A percentile compares a stretch with the other conserved stretches of the same genome.
Conservation (phyloP, 2,329 filamentous ascomycete genomes). For the Beauveria australis region DNA sequence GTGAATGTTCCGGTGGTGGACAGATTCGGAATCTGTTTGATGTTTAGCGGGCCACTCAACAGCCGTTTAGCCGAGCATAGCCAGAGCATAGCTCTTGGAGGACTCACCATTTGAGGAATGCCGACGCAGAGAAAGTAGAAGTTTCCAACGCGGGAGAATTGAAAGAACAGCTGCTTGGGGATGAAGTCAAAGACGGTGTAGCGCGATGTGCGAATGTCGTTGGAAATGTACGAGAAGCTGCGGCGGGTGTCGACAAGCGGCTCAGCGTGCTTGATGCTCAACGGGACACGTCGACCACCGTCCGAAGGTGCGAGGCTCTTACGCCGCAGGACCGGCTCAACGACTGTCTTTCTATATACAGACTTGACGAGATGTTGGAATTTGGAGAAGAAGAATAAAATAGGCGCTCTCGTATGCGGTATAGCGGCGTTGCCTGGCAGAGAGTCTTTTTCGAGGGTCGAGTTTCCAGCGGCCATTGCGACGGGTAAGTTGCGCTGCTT, state of each 20-base stretch:
- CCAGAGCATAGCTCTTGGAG: constrained; percentile 23
- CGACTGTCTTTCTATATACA: constrained; percentile 31
- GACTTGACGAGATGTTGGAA: constrained; percentile 5
- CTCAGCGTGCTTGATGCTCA: constrained; percentile 29
- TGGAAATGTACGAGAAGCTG: constrained; percentile 42
- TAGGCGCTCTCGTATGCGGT: background rate
- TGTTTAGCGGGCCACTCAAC: background rate
- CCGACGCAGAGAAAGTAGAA: constrained; percentile 82
- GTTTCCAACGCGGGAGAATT: constrained; percentile 80
- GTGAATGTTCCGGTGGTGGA: constrained; percentile 70
- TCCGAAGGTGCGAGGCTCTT: constrained; percentile 58
- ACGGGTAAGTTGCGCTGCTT: background rate
- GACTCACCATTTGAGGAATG: constrained; percentile 60
- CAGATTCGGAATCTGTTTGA: constrained; percentile 50
- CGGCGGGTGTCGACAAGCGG: constrained; percentile 42
- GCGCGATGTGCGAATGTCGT: constrained; percentile 70
- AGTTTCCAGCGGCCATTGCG: background rate
- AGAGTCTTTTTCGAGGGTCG: background rate
- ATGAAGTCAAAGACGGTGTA: constrained; percentile 81
- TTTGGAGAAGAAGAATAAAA: background rate
- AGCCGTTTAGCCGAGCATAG: too few relatives aligned
- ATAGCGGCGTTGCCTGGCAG: constrained; percentile 2
- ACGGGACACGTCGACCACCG: constrained; percentile 52
- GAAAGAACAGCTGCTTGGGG: constrained; percentile 75
- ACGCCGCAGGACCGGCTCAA: constrained; percentile 50